A percentile compares a stretch with the other conserved stretches of the same genome.
phyloP scores from a whole-genome alignment of 2,329 filamentous ascomycete genomes.

The Rhexocercosporidium sp. region DNA sequence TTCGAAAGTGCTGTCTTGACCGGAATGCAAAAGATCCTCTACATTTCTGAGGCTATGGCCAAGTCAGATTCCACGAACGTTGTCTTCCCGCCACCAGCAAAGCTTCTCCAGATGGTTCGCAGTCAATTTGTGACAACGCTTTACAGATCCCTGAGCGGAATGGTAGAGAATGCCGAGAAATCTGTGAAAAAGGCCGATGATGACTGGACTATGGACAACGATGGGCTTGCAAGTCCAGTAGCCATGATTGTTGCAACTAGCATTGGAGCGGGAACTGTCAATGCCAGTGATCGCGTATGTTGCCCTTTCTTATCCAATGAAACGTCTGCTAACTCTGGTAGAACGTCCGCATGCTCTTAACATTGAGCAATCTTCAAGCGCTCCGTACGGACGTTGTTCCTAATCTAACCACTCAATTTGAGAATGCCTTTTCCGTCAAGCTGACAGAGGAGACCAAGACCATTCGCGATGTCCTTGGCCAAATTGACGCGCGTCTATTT shows the following conservation, averaged over 20 bases:
- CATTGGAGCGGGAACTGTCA: conserved; percentile 54
- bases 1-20: conserved; percentile 83
- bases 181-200: conserved; percentile 62
- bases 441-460: conserved; percentile 92
- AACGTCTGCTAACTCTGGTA: conserved; percentile 47
- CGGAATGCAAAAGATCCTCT: conserved; percentile 94
- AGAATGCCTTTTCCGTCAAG: conserved; percentile 91
- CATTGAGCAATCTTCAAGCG: conserved; percentile 87
- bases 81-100: conserved; percentile 82
- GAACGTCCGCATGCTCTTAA: conserved; percentile 93
- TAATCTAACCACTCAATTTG: conserved; percentile 88
- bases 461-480: conserved; percentile 85
- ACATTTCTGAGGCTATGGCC: conserved; percentile 83
- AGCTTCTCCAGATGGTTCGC: conserved; percentile 88
- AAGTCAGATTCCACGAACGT: conserved; percentile 78
- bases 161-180: conserved; percentile 95
- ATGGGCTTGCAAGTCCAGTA: conserved; percentile 41
- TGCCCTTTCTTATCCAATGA: conserved; percentile 14
- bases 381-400: conserved; percentile 84
- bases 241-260: conserved; percentile 43
- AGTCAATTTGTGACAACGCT: conserved; percentile 92
- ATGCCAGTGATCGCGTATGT: conserved; percentile 58
- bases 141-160: conserved; percentile 91
- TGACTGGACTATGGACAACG: conserved; percentile 42
- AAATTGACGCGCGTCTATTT: conserved; percentile 92